These are phyloP conservation scores for Globisporangium barbulae DNA, from an alignment of 352 stramenopile genomes.

Conservation along the genomic window DNA sequence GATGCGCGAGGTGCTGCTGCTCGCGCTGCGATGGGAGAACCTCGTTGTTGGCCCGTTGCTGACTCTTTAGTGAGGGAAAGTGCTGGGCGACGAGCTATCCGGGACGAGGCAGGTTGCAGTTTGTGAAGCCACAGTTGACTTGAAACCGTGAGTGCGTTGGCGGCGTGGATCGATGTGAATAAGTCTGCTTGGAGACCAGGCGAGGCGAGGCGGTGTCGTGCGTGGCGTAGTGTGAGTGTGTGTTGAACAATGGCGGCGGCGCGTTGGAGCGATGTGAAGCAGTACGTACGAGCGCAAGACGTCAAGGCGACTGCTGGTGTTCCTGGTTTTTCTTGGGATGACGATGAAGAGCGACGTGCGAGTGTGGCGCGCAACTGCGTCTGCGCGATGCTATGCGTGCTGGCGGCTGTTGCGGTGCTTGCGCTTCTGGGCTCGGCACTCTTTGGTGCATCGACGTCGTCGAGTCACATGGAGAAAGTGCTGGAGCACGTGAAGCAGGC, in stretches of 20 bases:
- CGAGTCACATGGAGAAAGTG: slow-evolving; percentile 22
- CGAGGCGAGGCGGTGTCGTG: background rate
- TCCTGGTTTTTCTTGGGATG: background rate
- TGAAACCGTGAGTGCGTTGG: background rate
- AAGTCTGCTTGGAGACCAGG: background rate
- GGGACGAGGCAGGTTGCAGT: slow-evolving; percentile 12
- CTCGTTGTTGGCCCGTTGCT: slow-evolving; percentile 47
- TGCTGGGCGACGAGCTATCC: background rate
- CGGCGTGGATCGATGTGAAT: background rate
- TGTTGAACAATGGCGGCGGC: background rate
- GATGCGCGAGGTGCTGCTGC: slow-evolving; percentile 55
- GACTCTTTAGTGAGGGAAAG: slow-evolving; percentile 28
- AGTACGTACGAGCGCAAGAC: background rate
- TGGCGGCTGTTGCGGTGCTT: slow-evolving; percentile 25
- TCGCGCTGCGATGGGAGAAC: slow-evolving; percentile 54
- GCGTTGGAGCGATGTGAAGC: slow-evolving; percentile 4
- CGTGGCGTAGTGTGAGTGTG: background rate
- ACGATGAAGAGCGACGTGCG: slow-evolving; percentile 12
- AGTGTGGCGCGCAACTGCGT: slow-evolving; percentile 22
- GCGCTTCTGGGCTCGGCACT: slow-evolving; percentile 32
- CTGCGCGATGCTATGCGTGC: slow-evolving; percentile 24
- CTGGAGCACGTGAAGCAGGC: slow-evolving; percentile 25
- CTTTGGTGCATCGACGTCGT: slow-evolving; percentile 17
- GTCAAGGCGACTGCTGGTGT: background rate
- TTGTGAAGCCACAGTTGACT: background rate